These are phyloP conservation scores for Fusarium liriodendri DNA, from an alignment of 2,329 filamentous ascomycete species.

Conservation along the genomic window DNA sequence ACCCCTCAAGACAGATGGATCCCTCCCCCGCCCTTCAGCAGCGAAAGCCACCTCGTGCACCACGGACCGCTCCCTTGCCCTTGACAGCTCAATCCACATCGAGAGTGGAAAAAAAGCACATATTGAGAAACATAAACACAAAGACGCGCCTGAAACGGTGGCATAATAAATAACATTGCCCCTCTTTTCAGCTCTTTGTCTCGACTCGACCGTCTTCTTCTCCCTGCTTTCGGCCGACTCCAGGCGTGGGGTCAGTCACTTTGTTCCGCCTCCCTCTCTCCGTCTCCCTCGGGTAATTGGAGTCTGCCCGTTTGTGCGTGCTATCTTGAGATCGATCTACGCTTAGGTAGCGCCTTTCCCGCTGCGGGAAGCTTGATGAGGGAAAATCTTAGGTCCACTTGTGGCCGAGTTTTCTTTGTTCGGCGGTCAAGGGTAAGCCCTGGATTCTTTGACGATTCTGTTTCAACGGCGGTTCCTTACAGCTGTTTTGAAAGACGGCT, in stretches of 20 bases:
- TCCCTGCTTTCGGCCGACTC: slow-evolving; percentile 23
- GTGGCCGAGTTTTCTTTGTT: slow-evolving; percentile 1
- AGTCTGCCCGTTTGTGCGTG: not conserved
- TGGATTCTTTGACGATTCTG: not conserved
- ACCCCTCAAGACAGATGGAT: not conserved
- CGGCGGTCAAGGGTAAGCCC: not conserved
- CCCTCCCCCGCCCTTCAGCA: slow-evolving; percentile 8
- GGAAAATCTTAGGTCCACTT: not conserved
- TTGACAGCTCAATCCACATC: not conserved
- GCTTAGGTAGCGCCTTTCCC: slow-evolving; percentile 15
- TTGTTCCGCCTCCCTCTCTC: not conserved
- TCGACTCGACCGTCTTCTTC: not conserved
- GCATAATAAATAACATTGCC: slow-evolving; percentile 5
- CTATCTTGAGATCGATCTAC: slow-evolving; percentile 10
- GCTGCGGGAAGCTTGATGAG: not conserved
- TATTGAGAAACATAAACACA: slow-evolving; percentile 24
- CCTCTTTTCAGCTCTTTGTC: slow-evolving; percentile 28
- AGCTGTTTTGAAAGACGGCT: not conserved
- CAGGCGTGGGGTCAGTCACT: not conserved
- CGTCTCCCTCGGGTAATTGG: not conserved
- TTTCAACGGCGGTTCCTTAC: not conserved
- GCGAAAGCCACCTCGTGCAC: not conserved
- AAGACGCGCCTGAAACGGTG: slow-evolving; percentile 3
- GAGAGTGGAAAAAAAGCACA: not conserved
- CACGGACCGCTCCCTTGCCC: slow-evolving; percentile 10